Evolutionary conservation across 805 yeast genomes (phyloP).

Genomic region (Saccharomycopsis javanensis): DNA sequence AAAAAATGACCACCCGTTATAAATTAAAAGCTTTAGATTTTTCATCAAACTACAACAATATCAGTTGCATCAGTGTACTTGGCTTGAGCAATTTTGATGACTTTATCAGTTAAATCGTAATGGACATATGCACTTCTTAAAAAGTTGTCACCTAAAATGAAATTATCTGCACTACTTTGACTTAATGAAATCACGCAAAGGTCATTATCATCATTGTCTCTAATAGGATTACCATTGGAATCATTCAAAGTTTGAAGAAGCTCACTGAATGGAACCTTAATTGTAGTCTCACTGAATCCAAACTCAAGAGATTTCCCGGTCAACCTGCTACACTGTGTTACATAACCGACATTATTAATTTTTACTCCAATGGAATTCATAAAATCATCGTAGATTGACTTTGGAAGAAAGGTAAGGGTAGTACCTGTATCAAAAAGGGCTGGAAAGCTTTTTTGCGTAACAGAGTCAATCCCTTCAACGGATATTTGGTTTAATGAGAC

Average conservation of each 20-base stretch:
- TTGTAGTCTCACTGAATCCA: slow-evolving; percentile 29
- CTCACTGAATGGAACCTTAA: slow-evolving; percentile 40
- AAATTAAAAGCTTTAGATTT: too few species aligned
- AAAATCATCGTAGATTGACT: slow-evolving; percentile 6
- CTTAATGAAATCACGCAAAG: slow-evolving; percentile 38
- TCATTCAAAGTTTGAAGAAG: slow-evolving; percentile 22
- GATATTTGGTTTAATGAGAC: background rate
- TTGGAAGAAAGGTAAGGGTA: slow-evolving; percentile 36
- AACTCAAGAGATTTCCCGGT: slow-evolving; percentile 23
- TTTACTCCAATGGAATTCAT: slow-evolving; percentile 6
- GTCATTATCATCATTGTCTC: slow-evolving; percentile 21
- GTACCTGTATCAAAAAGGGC: slow-evolving; percentile 39
- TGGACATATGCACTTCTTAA: slow-evolving; percentile 43
- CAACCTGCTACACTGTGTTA: slow-evolving; percentile 11
- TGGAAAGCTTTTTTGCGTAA: slow-evolving; percentile 24
- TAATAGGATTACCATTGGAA: slow-evolving; percentile 19
- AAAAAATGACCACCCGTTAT: too few species aligned
- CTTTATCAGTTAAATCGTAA: slow-evolving; percentile 39
- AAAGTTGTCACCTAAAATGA: slow-evolving; percentile 46
- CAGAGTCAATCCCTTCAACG: slow-evolving; percentile 2
- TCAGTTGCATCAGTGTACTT: slow-evolving; percentile 25
- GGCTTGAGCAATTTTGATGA: slow-evolving; percentile 39
- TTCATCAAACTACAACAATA: slow-evolving; percentile 22
- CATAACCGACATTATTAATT: background rate
- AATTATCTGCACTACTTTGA: slow-evolving; percentile 26